Evolutionary conservation across 768 basidiomycete genomes (phyloP), one percentile per base, ranked within the genome.

Genomic region (Serendipita vermifera): DNA sequence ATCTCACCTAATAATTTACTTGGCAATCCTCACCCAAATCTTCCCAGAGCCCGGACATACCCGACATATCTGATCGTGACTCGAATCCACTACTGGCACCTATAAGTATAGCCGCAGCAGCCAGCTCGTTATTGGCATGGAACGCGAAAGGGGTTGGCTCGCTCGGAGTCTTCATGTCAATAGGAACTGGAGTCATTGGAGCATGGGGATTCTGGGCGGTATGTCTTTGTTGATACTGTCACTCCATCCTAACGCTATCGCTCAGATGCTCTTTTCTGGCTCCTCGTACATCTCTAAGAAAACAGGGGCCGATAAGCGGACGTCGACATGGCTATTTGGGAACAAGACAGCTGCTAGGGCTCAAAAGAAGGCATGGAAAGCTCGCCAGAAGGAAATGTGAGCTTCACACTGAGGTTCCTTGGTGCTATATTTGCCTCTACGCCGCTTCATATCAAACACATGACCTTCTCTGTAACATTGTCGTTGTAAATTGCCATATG

Each of bases 241-340:
- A 38, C 43, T 24, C 46, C 33, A 15, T 54, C 56, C 27, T 61
- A 85, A 15, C 20, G 55, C 48, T 83, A 73, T 82, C 43, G 63
- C 80, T 51, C 86, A 27, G 33, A n/a, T 53, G 26, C 38, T 61
- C 20, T 62, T 88, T 63, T 75, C 77, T 36, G 74, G 75, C 24
- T 73, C 82, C 11, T 71, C 73, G 24, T 64, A 70, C 35, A 66
- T 77, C 43, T 87, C 85, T 31, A 79, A 77, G 64, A 83, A 78
- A 61, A 88, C 86, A 3, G 87, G 87, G 15, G 82, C 85, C 17
- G 85, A 88, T 69, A 88, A 88, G 63, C 79, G 78, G 59, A 90
- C 86, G 3, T 87, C 85, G 14, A 64, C 80, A 3, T 88, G 89
- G 67, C 70, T 88, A 20, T 90, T 90, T 64, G 79, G 83, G 2